phyloP scores from a whole-genome alignment of 345 rosid species.

The Heritiera littoralis region DNA sequence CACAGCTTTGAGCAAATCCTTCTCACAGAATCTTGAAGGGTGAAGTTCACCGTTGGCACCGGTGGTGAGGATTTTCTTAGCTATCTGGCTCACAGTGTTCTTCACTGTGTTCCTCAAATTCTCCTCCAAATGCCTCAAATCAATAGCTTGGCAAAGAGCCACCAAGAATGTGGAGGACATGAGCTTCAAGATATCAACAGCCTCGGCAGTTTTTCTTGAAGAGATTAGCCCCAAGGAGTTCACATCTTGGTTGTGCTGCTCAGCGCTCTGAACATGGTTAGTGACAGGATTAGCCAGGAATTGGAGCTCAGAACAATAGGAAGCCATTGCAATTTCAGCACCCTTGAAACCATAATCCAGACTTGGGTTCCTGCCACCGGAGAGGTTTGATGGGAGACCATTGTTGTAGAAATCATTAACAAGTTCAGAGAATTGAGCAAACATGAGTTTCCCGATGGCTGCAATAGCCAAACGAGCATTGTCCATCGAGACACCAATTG shows the following conservation, averaged over 20 bases:
- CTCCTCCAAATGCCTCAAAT: conserved; percentile 63
- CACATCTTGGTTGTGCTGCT: conserved; percentile 60
- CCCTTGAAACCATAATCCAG: conserved; percentile 75
- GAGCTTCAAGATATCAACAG: conserved; percentile 49
- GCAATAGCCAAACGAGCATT: conserved; percentile 50
- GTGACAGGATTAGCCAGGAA: conserved; percentile 54
- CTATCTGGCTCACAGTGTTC: conserved; percentile 49
- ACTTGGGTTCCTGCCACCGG: conserved; percentile 70
- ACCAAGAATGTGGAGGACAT: conserved; percentile 61
- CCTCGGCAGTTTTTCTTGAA: conserved; percentile 56
- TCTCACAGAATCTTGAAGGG: conserved; percentile 71
- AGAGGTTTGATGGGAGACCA: conserved; percentile 66
- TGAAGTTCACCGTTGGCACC: conserved; percentile 67
- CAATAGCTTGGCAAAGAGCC: conserved; percentile 59
- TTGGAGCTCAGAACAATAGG: conserved; percentile 58
- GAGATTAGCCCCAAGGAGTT: conserved; percentile 60
- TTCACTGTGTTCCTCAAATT: conserved; percentile 46
- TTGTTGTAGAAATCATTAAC: conserved; percentile 75
- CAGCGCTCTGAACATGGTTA: conserved; percentile 54
- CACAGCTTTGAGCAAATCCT: conserved; percentile 59
- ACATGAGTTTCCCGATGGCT: conserved; percentile 50
- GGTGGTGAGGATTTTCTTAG: conserved; percentile 49
- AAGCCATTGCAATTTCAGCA: conserved; percentile 76
- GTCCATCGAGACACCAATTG: conserved; percentile 60
- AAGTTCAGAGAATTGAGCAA: conserved; percentile 62